Evolutionary conservation across 352 stramenopile species (phyloP), one percentile per base, ranked within the genome.

Genomic region (Phytopythium ostracodes): DNA sequence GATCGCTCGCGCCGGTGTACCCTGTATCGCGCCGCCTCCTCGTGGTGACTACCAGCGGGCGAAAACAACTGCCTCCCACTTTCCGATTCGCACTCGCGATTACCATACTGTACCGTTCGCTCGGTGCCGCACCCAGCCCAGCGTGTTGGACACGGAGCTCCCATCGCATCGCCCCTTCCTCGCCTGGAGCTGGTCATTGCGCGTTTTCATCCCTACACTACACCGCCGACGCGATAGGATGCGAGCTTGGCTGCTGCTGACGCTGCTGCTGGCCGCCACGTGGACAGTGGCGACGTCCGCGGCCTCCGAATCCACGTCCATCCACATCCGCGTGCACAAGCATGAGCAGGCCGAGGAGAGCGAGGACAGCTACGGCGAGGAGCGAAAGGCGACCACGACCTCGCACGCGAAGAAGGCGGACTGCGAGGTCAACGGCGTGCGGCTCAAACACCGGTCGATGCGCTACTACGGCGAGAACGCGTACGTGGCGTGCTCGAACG

Each of bases 401-500:
- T 55, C 68, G 2, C 54, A 49, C 24, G 56, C 55, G 7, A 18
- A 53, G 12, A 76, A 60, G 36, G 62, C 38, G 17, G 74, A 80
- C 62, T 90, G 80, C 60, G 63, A 81, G 36, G 71, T 89, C 56
- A 85, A 76, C 60, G 79, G 77, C 56, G 65, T 90, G 60, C 67
- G 52, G 54, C 64, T 90, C 61, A 70, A 67, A 33, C 80, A 90
- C 65, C 78, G 77, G 47, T 84, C 72, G 44, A 76, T 92, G 69
- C 79, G 84, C 52, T 89, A 88, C 68, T 92, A 90, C 60, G 66
- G 66, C 31, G 75, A 87, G 47, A 84, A 89, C 68, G 65, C 78
- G 70, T 92, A 92, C 67, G 77, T 89, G 29, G 79, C 82, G 25
- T 92, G 82, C 69, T 87, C 79, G 55, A 70, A 81, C 50, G 77